phyloP scores from a whole-genome alignment of 148 eudicot species.

The Fagopyrum tataricum region DNA sequence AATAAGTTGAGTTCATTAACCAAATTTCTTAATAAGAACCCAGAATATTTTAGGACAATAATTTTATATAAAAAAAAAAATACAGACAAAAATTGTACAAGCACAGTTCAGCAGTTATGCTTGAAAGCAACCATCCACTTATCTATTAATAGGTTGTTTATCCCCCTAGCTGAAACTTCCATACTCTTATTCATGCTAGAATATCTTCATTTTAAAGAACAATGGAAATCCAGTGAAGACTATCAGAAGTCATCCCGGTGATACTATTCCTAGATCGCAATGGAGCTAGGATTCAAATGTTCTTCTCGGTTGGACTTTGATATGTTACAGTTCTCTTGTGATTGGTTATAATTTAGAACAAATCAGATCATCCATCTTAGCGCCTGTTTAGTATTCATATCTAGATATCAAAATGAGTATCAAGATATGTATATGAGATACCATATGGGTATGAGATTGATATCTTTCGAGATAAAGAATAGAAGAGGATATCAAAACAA shows the following conservation, averaged over 20 bases:
- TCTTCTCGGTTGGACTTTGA: too few species aligned
- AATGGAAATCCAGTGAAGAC: slow-evolving; percentile 27
- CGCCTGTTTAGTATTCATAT: too few species aligned
- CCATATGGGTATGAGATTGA: too few species aligned
- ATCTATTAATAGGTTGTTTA: slow-evolving; percentile 2
- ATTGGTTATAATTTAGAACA: too few species aligned
- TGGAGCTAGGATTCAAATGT: neutral
- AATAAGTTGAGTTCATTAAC: neutral
- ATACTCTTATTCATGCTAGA: neutral
- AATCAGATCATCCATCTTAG: too few species aligned
- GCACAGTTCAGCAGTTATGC: neutral
- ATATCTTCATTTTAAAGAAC: neutral
- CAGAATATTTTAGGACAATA: neutral
- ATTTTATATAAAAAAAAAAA: neutral
- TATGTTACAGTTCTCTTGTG: too few species aligned
- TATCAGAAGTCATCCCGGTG: slow-evolving; percentile 21
- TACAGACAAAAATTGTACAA: too few species aligned
- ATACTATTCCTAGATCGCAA: slow-evolving; percentile 30
- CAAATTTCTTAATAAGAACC: too few species aligned
- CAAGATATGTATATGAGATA: too few species aligned
- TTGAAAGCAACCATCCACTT: slow-evolving; percentile 11
- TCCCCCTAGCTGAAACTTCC: neutral
- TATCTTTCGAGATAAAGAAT: too few species aligned
- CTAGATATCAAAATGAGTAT: too few species aligned
- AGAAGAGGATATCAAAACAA: too few species aligned